Evolutionary conservation across 176 grass and related monocot genomes (phyloP).

Genomic region (Metroxylon sagu): DNA sequence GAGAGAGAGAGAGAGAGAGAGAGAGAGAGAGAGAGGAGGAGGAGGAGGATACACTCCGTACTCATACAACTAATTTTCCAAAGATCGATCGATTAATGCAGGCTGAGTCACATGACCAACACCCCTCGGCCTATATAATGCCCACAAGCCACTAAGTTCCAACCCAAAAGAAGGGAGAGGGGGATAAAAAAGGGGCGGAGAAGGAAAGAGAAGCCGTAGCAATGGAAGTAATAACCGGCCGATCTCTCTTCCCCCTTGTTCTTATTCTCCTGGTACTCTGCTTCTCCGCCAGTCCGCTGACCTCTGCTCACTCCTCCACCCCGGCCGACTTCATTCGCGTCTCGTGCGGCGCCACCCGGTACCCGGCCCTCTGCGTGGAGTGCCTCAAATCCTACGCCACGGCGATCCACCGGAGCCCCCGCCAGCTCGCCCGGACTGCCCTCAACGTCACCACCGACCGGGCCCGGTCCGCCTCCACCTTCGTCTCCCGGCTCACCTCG

Average conservation of each 20-base stretch:
- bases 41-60: background rate
- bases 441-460: constrained; percentile 5
- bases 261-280: constrained; percentile 9
- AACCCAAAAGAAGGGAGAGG: no score
- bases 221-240: no score
- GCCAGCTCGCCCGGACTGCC: constrained; percentile 16
- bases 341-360: constrained; percentile 22
- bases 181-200: no score
- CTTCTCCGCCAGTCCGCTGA: background rate
- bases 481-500: constrained; percentile 6
- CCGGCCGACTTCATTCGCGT: constrained; percentile 22
- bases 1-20: background rate
- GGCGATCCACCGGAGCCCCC: constrained; percentile 17
- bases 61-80: no score
- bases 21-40: background rate
- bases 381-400: constrained; percentile 22
- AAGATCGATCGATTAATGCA: no score
- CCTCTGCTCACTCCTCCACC: background rate
- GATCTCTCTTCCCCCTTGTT: background rate
- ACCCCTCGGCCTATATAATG: no score
- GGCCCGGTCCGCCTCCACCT: constrained; percentile 19
- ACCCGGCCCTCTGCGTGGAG: constrained; percentile 20
- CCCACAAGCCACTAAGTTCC: no score
- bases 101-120: no score
- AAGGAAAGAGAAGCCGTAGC: no score